These are phyloP conservation scores for Macrolepiota fuliginosa DNA, from an alignment of 768 basidiomycete species.

Conservation along the genomic window DNA sequence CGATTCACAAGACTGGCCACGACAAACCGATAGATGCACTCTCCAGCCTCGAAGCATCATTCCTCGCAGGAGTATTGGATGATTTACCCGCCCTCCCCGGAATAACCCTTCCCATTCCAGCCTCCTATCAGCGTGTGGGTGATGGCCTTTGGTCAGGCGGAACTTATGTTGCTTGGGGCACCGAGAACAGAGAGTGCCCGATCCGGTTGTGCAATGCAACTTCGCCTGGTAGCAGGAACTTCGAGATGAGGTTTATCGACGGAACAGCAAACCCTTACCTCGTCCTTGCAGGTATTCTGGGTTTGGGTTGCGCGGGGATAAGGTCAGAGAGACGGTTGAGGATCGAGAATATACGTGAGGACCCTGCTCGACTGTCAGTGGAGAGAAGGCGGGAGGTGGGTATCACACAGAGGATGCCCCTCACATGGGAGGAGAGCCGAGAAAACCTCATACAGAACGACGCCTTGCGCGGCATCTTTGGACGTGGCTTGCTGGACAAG, in stretches of 20 bases:
- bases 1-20: constrained; percentile 42
- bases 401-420: constrained; percentile 46
- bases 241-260: constrained; percentile 62
- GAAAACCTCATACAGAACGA: constrained; percentile 32
- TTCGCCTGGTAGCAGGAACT: constrained; percentile 48
- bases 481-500: background rate
- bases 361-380: constrained; percentile 41
- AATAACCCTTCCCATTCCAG: constrained; percentile 55
- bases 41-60: constrained; percentile 45
- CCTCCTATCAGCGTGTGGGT: constrained; percentile 61
- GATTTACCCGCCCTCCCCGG: constrained; percentile 58
- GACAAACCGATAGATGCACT: constrained; percentile 10
- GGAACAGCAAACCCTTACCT: constrained; percentile 65
- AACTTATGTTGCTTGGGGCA: constrained; percentile 67
- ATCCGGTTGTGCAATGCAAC: constrained; percentile 53
- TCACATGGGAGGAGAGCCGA: constrained; percentile 47
- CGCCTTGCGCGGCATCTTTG: too few relatives aligned
- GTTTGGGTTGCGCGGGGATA: constrained; percentile 54
- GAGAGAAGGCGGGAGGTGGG: constrained; percentile 44
- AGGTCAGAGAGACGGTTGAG: constrained; percentile 31
- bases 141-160: constrained; percentile 75
- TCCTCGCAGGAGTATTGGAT: constrained; percentile 57
- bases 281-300: constrained; percentile 53
- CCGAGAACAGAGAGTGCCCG: constrained; percentile 66
- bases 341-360: constrained; percentile 25